A percentile compares a stretch with the other conserved stretches of the same genome.
phyloP scores from a whole-genome alignment of 371 early-diverging fungal species.

The Mucor lusitanicus region DNA sequence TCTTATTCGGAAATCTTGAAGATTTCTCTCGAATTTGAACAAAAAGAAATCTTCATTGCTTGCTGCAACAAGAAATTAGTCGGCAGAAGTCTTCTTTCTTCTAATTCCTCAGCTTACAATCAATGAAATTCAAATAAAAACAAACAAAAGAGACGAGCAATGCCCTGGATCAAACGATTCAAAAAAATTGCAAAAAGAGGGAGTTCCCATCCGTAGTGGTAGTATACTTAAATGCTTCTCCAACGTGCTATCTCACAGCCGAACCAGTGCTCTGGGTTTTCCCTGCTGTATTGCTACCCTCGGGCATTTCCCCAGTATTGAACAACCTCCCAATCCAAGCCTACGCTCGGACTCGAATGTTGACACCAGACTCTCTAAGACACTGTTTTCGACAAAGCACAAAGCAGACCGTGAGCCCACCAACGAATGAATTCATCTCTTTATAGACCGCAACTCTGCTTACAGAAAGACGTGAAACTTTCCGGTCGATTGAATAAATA shows the following conservation, averaged over 20 bases:
- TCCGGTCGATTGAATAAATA: conserved; percentile 11
- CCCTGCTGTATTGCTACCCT: neutral
- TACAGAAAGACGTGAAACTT: conserved; percentile 16
- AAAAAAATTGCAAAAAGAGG: conserved; percentile 37
- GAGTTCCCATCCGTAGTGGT: conserved; percentile 46
- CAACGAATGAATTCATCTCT: conserved; percentile 48
- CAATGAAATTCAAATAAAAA: too few relatives aligned
- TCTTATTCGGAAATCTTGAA: too few relatives aligned
- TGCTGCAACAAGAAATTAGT: too few relatives aligned
- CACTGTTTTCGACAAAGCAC: conserved; percentile 50
- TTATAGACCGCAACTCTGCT: conserved; percentile 46
- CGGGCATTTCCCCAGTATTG: conserved; percentile 2
- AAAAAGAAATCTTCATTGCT: too few relatives aligned
- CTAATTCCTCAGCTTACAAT: too few relatives aligned
- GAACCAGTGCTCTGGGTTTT: conserved; percentile 51
- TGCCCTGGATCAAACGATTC: too few relatives aligned
- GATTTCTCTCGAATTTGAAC: too few relatives aligned
- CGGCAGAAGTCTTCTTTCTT: too few relatives aligned
- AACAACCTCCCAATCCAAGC: conserved; percentile 39
- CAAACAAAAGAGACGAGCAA: too few relatives aligned
- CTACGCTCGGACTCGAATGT: conserved; percentile 48
- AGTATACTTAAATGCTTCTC: conserved; percentile 47
- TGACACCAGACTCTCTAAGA: conserved; percentile 57
- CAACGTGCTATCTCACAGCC: conserved; percentile 60
- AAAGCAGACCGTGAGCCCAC: conserved; percentile 41